These are phyloP conservation scores for Alternaria gaisen DNA, from an alignment of 2,329 filamentous ascomycete genomes.

Conservation along the genomic window DNA sequence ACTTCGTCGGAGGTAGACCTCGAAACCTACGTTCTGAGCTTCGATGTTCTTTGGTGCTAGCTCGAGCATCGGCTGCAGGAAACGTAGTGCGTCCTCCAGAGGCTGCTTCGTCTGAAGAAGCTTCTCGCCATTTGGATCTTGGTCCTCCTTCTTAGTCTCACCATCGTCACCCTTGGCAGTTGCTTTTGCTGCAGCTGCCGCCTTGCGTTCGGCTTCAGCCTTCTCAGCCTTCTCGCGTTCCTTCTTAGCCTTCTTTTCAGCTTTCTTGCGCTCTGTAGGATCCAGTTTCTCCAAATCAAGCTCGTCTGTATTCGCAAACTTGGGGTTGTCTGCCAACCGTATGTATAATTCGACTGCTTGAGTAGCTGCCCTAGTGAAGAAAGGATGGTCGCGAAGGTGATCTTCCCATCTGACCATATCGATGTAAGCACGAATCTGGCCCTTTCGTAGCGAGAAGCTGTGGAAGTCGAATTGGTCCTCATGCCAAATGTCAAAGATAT, in stretches of 20 bases:
- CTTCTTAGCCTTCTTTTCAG: constrained; percentile 87
- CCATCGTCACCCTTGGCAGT: constrained; percentile 67
- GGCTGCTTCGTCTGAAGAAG: constrained; percentile 84
- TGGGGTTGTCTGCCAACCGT: constrained; percentile 77
- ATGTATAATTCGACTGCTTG: constrained; percentile 84
- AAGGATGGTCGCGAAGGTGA: constrained; percentile 87
- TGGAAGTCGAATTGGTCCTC: constrained; percentile 99
- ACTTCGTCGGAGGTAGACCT: constrained; percentile 87
- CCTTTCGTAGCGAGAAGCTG: constrained; percentile 95
- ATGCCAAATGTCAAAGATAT: constrained; percentile 96
- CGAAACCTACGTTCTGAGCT: constrained; percentile 85
- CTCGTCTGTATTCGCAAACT: constrained; percentile 68
- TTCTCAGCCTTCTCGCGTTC: constrained; percentile 76
- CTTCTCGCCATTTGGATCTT: constrained; percentile 84
- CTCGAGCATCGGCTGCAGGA: constrained; percentile 81
- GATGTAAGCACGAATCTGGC: constrained; percentile 91
- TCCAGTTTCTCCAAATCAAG: constrained; percentile 63
- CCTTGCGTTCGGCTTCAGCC: constrained; percentile 79
- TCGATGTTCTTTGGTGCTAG: constrained; percentile 82
- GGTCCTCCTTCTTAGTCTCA: constrained; percentile 83
- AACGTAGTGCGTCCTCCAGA: constrained; percentile 86
- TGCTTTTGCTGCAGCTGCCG: constrained; percentile 72
- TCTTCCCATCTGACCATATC: constrained; percentile 99
- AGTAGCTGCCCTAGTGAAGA: constrained; percentile 85
- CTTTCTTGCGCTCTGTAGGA: constrained; percentile 80